phyloP scores from a whole-genome alignment of 306 rosid genomes.

The Notholithocarpus densiflorus region DNA sequence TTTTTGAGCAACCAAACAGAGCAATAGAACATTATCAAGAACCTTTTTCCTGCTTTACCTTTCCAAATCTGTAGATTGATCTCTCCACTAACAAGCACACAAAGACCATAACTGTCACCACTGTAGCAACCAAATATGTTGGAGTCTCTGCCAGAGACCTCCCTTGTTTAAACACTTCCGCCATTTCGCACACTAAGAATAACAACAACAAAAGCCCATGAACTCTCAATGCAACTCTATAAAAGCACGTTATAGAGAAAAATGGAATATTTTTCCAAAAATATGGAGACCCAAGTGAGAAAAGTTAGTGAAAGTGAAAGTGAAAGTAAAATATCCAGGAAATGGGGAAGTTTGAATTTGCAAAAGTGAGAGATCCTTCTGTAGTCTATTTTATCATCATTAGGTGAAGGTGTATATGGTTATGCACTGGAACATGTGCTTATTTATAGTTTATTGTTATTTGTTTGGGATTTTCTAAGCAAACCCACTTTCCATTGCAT shows the following conservation, averaged over 20 bases:
- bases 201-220: conserved; percentile 15
- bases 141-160: conserved; percentile 93
- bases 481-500: conserved; percentile 11
- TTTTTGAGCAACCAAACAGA: conserved; percentile 15
- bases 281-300: conserved; percentile 12
- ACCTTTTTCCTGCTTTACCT: conserved; percentile 34
- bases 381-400: background rate
- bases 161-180: conserved; percentile 36
- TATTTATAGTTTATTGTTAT: background rate
- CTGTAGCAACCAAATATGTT: conserved; percentile 92
- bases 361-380: background rate
- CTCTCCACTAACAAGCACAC: conserved; percentile 77
- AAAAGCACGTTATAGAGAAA: conserved; percentile 21
- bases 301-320: conserved; percentile 23
- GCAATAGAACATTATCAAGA: background rate
- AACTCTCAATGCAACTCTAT: conserved; percentile 9
- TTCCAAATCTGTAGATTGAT: conserved; percentile 75
- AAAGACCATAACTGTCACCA: conserved; percentile 83
- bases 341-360: background rate
- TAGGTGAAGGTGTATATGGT: background rate
- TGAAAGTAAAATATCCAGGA: background rate
- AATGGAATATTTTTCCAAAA: conserved; percentile 4
- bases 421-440: background rate
- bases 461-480: background rate
- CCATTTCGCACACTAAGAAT: conserved; percentile 26